Percentiles rank a stretch among this genome's conserved stretches.
phyloP scores from a whole-genome alignment of 805 yeast genomes.

The Metschnikowia dekortorum region DNA sequence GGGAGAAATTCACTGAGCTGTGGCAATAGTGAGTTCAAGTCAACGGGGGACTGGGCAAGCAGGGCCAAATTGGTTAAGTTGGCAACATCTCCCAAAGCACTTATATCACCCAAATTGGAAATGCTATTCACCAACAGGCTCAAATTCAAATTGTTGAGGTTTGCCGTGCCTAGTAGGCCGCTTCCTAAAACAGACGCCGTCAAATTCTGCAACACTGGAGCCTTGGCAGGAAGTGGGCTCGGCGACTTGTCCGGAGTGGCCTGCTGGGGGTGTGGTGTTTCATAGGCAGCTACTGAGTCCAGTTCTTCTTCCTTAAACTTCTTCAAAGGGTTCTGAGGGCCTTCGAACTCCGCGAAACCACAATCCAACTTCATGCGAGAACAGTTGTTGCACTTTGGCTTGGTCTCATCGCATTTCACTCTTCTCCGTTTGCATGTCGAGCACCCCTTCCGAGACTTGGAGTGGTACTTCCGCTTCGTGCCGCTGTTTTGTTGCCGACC shows the following conservation, averaged over 20 bases:
- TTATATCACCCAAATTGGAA: constrained; percentile 32
- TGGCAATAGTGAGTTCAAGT: constrained; percentile 33
- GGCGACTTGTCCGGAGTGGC: constrained; percentile 25
- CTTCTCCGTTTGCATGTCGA: constrained; percentile 83
- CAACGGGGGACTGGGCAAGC: constrained; percentile 41
- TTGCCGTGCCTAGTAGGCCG: constrained; percentile 27
- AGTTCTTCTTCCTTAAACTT: constrained; percentile 1
- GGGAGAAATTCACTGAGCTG: constrained; percentile 5
- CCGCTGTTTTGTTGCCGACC: neutral
- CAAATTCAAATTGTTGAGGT: constrained; percentile 38
- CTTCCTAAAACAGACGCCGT: constrained; percentile 9
- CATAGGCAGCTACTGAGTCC: neutral
- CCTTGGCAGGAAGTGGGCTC: constrained; percentile 10
- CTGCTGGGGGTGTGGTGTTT: constrained; percentile 18
- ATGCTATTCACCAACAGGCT: constrained; percentile 41
- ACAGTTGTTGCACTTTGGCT: constrained; percentile 79
- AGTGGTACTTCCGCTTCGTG: constrained; percentile 76
- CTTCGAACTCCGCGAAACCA: constrained; percentile 41
- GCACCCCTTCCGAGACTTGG: constrained; percentile 86
- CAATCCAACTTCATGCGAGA: constrained; percentile 74
- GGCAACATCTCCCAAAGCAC: constrained; percentile 34
- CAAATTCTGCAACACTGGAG: neutral
- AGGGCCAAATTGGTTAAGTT: constrained; percentile 38
- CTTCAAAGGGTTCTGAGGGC: constrained; percentile 7
- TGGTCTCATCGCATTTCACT: constrained; percentile 88